Evolutionary conservation across 805 yeast species (phyloP).

Genomic region (Yamadazyma laniorum): DNA sequence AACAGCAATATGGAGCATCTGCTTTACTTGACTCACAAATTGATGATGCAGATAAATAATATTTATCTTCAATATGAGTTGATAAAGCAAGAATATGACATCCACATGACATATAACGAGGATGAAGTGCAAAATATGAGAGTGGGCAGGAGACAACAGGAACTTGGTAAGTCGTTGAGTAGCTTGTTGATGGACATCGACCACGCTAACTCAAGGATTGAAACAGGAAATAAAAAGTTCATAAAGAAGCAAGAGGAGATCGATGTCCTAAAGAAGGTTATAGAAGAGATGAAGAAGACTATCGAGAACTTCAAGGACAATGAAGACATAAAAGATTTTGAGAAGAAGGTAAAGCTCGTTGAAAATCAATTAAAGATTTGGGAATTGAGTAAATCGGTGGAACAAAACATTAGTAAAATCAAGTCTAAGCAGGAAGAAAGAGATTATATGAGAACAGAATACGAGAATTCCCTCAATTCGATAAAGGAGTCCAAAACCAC

Average conservation of each 20-base stretch:
- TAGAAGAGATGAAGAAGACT: constrained; percentile 28
- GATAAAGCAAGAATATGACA: constrained; percentile 43
- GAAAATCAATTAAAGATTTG: constrained; percentile 42
- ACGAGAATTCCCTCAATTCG: constrained; percentile 50
- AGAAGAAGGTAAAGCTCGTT: constrained; percentile 21
- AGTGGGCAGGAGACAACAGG: constrained; percentile 44
- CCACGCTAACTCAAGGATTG: constrained; percentile 36
- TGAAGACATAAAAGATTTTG: constrained; percentile 21
- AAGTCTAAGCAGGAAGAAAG: constrained; percentile 56
- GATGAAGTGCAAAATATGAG: constrained; percentile 38
- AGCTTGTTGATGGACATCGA: constrained; percentile 47
- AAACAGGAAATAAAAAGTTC: constrained; percentile 30
- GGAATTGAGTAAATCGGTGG: constrained; percentile 46
- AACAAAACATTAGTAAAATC: constrained; percentile 40
- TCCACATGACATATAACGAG: constrained; percentile 30
- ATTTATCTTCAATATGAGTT: constrained; percentile 42
- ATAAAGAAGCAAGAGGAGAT: constrained; percentile 32
- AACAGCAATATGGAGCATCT: constrained; percentile 8
- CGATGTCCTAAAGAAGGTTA: constrained; percentile 20
- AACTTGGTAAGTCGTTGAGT: constrained; percentile 42
- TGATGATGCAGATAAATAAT: constrained; percentile 54
- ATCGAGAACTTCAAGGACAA: constrained; percentile 25
- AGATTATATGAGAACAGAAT: constrained; percentile 61
- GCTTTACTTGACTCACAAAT: constrained; percentile 57
- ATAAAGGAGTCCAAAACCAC: constrained; percentile 42